Percentiles rank a stretch among this genome's conserved stretches.
Conservation (phyloP, 305 asterid genomes). For the Fraxinus nigra region DNA sequence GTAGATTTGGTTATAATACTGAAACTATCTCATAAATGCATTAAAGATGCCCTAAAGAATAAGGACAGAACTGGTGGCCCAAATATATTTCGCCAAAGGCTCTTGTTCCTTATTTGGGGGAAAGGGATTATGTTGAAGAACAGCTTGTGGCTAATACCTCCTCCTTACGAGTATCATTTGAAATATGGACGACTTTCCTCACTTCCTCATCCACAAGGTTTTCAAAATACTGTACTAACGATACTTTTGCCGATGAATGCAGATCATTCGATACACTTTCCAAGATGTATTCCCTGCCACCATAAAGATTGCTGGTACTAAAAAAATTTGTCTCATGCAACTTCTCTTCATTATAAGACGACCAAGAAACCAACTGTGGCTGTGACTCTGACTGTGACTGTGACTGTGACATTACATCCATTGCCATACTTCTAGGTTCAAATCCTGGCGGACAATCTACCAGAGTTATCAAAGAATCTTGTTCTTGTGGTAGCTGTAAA, state of each 20-base stretch:
- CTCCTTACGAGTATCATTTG: conserved; percentile 25
- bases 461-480: conserved; percentile 46
- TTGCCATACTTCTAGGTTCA: conserved; percentile 38
- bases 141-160: conserved; percentile 47
- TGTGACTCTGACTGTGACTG: conserved; percentile 7
- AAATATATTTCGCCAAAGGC: conserved; percentile 6
- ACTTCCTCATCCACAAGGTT: conserved; percentile 66
- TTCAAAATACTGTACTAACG: conserved; percentile 45
- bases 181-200: conserved; percentile 38
- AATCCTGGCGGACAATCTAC: conserved; percentile 85
- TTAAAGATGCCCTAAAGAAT: not conserved
- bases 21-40: not conserved
- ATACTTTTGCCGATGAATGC: conserved; percentile 59
- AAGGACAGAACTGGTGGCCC: conserved; percentile 7
- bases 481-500: conserved; percentile 47
- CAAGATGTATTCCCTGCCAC: conserved; percentile 43
- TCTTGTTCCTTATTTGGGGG: conserved; percentile 6
- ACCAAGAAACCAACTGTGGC: conserved; percentile 28
- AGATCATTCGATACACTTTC: conserved; percentile 62
- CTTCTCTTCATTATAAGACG: conserved; percentile 29
- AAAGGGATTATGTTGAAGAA: conserved; percentile 15
- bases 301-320: conserved; percentile 23
- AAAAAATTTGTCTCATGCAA: conserved; percentile 24
- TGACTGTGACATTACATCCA: conserved; percentile 32
- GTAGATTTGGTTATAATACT: not conserved